Conservation (phyloP, 495 filamentous ascomycete genomes). For the Tuber umbilicatum region DNA sequence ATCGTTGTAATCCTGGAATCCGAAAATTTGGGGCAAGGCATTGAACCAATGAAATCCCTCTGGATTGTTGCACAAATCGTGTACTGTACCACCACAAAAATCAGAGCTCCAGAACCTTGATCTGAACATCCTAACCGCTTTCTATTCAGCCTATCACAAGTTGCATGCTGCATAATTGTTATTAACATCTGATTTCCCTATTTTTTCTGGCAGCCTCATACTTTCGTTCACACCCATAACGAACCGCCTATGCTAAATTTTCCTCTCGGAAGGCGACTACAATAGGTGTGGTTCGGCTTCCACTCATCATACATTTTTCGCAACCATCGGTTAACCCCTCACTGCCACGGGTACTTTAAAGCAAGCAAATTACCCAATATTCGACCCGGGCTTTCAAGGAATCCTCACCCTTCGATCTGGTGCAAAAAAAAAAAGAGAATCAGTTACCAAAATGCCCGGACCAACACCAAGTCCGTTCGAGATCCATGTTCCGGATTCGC, state of each 20-base stretch:
- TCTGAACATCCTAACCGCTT: neutral
- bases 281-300: neutral
- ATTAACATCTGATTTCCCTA: neutral
- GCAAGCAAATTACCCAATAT: neutral
- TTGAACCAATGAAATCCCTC: neutral
- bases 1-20: neutral
- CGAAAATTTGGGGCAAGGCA: neutral
- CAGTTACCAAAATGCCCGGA: neutral
- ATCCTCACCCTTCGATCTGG: neutral
- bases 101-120: neutral
- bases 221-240: neutral
- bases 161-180: neutral
- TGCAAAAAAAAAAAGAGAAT: neutral
- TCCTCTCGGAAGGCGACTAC: neutral
- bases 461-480: conserved; percentile 22
- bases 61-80: neutral
- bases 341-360: neutral
- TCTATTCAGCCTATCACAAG: neutral
- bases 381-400: neutral
- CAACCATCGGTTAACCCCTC: neutral
- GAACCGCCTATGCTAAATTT: neutral
- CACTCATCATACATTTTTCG: conserved; percentile 2
- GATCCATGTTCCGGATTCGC: conserved; percentile 18
- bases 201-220: neutral
- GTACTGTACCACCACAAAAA: neutral